A percentile compares a stretch with the other conserved stretches of the same genome.
phyloP scores from a whole-genome alignment of 257 asterid species.

The Solanum rostratum region DNA sequence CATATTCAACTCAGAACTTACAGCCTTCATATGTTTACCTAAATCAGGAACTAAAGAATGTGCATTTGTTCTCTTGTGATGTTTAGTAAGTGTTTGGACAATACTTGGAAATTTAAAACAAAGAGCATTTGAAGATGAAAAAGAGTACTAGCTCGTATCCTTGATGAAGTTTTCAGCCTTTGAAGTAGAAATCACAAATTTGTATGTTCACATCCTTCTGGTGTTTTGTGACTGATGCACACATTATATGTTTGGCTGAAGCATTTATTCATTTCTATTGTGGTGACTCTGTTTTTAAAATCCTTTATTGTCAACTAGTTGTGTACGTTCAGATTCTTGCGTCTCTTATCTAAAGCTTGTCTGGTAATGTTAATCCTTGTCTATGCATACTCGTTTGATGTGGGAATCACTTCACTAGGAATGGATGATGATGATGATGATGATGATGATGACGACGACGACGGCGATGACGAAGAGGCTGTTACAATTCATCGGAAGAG shows the following conservation, averaged over 20 bases:
- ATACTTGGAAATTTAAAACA: not conserved
- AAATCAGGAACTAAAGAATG: not conserved
- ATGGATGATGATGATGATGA: constrained; percentile 31
- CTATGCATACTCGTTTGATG: not conserved
- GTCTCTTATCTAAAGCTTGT: not conserved
- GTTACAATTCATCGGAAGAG: constrained; percentile 28
- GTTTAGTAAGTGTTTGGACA: not conserved
- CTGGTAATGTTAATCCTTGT: not conserved
- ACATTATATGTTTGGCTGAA: not conserved
- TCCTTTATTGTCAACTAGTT: not conserved
- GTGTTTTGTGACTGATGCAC: not conserved
- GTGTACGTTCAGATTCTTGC: not conserved
- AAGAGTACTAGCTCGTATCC: not conserved
- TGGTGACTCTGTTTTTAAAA: not conserved
- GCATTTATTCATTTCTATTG: not conserved
- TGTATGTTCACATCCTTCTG: not conserved
- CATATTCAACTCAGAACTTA: not conserved
- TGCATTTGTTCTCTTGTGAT: not conserved
- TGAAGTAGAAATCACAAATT: not conserved
- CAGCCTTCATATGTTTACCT: not conserved
- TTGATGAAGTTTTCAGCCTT: not conserved
- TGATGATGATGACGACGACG: constrained; percentile 14
- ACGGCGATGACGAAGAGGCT: constrained; percentile 14
- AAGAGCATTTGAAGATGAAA: not conserved
- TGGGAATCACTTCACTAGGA: constrained; percentile 18